Evolutionary conservation across 441 rosid genomes (phyloP), one percentile per base, ranked within the genome.

Genomic region (Mallotus repandus): DNA sequence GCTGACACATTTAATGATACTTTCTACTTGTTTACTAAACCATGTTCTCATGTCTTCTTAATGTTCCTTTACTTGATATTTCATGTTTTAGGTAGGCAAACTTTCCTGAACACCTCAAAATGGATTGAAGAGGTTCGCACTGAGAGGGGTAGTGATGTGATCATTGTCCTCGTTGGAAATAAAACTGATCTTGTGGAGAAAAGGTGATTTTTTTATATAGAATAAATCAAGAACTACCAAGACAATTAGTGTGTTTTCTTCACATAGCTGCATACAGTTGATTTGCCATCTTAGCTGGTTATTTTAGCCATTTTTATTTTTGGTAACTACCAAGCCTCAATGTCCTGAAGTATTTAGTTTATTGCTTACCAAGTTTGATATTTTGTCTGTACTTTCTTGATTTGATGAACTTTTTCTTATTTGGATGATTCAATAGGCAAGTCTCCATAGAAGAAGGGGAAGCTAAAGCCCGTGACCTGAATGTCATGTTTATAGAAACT

Each of bases 371-470:
- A 70, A 19, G 11, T 32, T 43, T 16, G 15, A 45, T 14, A 1
- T 63, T 21, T n/a, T 13, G 19, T 64, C 63, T 35, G 22, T 60
- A 38, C 46, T n/a, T 52, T 59, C 16, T 66, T 29, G 4, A 46
- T 38, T 63, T 41, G 5, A 46, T 48, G 41, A 7, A 64, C 79
- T 11, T 35, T 18, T 53, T 53, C 5, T 15, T 19, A 19, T 70
- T 64, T 70, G 63, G 76, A 41, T 78, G 64, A 70, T 77, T 76
- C 79, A 32, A 66, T 84, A 94, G 98, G 89, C 97, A 94, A 88
- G 98, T 92, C 62, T 94, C 97, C 10, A 85, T 90, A 81, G 98
- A 94, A 85, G 98, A 94, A 81, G 98, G 90, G 79, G 97, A 94
- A 80, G 95, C 91, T 63, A 94, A 90, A 75, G 97, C 92, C 72